Conservation (phyloP, 306 rosid genomes). For the Albizia julibrissin region DNA sequence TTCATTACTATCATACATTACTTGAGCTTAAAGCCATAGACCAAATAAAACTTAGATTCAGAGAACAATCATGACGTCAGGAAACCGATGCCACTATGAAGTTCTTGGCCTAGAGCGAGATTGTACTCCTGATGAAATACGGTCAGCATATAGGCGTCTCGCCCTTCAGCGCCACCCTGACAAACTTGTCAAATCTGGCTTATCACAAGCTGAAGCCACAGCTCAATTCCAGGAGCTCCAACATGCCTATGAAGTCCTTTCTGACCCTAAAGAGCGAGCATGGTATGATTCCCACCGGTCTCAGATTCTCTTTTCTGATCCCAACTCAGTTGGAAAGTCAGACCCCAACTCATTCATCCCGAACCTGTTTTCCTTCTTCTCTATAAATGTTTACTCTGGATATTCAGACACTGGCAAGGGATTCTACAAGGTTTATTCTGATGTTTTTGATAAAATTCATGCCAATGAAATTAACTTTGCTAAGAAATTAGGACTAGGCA, state of each 20-base stretch:
- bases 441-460: constrained; percentile 63
- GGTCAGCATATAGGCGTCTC: constrained; percentile 70
- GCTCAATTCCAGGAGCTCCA: constrained; percentile 91
- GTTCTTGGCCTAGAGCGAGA: constrained; percentile 66
- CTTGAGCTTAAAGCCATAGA: not conserved
- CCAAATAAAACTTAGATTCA: not conserved
- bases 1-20: not conserved
- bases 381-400: constrained; percentile 71
- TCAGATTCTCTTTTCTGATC: constrained; percentile 86
- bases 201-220: constrained; percentile 77
- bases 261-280: constrained; percentile 90
- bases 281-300: constrained; percentile 99
- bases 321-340: constrained; percentile 47
- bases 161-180: constrained; percentile 97
- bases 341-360: constrained; percentile 46
- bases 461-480: constrained; percentile 74
- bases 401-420: constrained; percentile 70
- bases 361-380: constrained; percentile 87
- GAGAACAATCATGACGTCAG: constrained; percentile 43
- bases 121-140: constrained; percentile 73
- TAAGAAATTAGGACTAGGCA: constrained; percentile 58
- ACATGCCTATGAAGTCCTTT: constrained; percentile 94
- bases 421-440: constrained; percentile 74
- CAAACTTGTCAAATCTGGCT: constrained; percentile 81
- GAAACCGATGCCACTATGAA: constrained; percentile 94